Percentiles rank a stretch among this genome's conserved stretches.
Conservation (phyloP, 1,284 basidiomycete species). For the Ustilago cynodontis region DNA sequence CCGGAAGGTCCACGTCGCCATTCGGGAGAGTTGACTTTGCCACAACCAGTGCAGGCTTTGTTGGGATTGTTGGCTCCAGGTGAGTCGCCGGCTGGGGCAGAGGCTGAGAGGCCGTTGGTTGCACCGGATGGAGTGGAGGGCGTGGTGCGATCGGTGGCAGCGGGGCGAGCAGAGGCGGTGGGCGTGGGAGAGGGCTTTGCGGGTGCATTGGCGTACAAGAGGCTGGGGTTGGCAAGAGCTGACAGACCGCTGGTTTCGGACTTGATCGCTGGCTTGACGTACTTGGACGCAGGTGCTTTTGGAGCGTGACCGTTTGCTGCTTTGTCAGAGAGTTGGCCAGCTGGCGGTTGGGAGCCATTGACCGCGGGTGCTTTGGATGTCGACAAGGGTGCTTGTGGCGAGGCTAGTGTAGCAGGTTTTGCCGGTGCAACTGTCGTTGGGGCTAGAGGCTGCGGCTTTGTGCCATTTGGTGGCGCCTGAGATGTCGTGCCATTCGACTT, state of each 20-base stretch:
- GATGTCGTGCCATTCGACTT: neutral
- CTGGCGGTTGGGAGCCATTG: slow-evolving; percentile 1
- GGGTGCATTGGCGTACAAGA: slow-evolving; percentile 39
- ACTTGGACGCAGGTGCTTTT: slow-evolving; percentile 22
- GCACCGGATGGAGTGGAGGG: neutral
- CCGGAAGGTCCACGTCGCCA: slow-evolving; percentile 80
- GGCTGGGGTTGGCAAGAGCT: slow-evolving; percentile 34
- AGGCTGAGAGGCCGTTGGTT: slow-evolving; percentile 12
- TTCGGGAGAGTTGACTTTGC: slow-evolving; percentile 81
- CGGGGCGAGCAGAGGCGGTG: slow-evolving; percentile 11
- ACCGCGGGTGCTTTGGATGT: neutral
- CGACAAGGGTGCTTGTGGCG: neutral
- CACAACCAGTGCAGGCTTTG: slow-evolving; percentile 69
- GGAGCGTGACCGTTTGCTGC: slow-evolving; percentile 22
- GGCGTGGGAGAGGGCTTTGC: slow-evolving; percentile 13
- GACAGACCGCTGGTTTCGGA: slow-evolving; percentile 21
- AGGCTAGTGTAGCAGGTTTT: neutral
- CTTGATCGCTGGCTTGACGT: slow-evolving; percentile 22
- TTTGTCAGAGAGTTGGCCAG: slow-evolving; percentile 3
- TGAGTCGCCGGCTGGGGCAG: slow-evolving; percentile 14
- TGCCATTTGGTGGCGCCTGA: neutral
- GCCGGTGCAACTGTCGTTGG: neutral
- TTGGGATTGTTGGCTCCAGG: slow-evolving; percentile 19
- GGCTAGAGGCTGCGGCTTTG: neutral
- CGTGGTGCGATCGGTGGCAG: slow-evolving; percentile 6